These are phyloP conservation scores for Kalmusia sp. DNA, from an alignment of 2,329 filamentous ascomycete genomes.

Conservation along the genomic window DNA sequence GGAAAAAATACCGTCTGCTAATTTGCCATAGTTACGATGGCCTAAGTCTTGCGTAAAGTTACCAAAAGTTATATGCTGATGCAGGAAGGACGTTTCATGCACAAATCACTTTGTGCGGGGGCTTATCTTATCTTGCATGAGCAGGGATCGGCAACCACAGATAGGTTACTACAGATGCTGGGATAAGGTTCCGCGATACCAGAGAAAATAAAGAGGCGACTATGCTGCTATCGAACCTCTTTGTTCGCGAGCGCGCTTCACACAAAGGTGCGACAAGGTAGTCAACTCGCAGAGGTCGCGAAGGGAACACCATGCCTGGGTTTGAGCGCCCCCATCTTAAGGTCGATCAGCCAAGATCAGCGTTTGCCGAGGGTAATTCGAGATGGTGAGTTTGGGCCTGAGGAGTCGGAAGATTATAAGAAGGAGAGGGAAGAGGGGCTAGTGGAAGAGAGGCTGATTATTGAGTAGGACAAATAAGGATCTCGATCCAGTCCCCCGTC, in stretches of 20 bases:
- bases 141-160: neutral
- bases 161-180: neutral
- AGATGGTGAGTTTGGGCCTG: slow-evolving; percentile 34
- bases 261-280: neutral
- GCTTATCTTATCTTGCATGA: slow-evolving; percentile 1
- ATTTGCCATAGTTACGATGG: too few species aligned
- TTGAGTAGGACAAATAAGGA: slow-evolving; percentile 55
- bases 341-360: slow-evolving; percentile 54
- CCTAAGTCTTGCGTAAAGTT: too few species aligned
- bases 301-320: slow-evolving; percentile 28
- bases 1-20: too few species aligned
- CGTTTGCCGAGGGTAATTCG: slow-evolving; percentile 52
- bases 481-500: slow-evolving; percentile 56
- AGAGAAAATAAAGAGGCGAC: neutral
- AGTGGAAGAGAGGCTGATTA: neutral
- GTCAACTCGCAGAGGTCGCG: neutral
- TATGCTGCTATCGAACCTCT: neutral
- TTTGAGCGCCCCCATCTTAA: slow-evolving; percentile 50
- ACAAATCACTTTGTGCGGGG: too few species aligned
- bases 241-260: too few species aligned
- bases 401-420: too few species aligned
- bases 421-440: neutral
- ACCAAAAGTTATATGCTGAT: too few species aligned
- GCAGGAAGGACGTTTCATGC: too few species aligned
- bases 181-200: neutral